phyloP scores from a whole-genome alignment of 2,329 filamentous ascomycete species.

The Emergomyces orientalis region DNA sequence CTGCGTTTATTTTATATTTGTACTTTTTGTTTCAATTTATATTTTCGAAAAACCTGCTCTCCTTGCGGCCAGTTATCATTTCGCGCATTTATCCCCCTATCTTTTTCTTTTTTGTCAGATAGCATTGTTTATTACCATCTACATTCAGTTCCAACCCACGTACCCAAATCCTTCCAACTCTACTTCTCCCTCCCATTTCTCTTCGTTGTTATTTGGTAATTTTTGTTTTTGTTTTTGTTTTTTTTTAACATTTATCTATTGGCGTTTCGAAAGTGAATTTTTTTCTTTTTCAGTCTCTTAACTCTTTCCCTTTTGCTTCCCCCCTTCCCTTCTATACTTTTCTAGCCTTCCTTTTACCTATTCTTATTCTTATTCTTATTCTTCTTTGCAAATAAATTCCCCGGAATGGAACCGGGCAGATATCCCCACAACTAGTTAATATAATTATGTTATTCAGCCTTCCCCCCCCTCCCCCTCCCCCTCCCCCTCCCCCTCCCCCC shows the following conservation, averaged over 20 bases:
- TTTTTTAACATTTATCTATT: not conserved
- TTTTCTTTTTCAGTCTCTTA: not conserved
- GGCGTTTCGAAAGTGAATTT: not conserved
- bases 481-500: too few species aligned
- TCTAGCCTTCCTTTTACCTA: not conserved
- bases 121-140: not conserved
- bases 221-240: not conserved
- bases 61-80: not conserved
- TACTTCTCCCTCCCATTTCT: not conserved
- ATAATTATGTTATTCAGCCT: not conserved
- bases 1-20: not conserved
- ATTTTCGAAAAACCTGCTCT: not conserved
- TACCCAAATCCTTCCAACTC: not conserved
- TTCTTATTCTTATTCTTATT: not conserved
- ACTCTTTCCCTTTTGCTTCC: not conserved
- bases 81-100: not conserved
- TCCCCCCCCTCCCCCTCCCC: too few species aligned
- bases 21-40: not conserved
- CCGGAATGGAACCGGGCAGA: not conserved
- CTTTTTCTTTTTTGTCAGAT: not conserved
- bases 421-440: not conserved
- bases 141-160: not conserved
- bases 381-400: not conserved
- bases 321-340: not conserved
- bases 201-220: not conserved